These are phyloP conservation scores for Verbascum thapsus DNA, from an alignment of 257 asterid genomes.

Conservation along the genomic window DNA sequence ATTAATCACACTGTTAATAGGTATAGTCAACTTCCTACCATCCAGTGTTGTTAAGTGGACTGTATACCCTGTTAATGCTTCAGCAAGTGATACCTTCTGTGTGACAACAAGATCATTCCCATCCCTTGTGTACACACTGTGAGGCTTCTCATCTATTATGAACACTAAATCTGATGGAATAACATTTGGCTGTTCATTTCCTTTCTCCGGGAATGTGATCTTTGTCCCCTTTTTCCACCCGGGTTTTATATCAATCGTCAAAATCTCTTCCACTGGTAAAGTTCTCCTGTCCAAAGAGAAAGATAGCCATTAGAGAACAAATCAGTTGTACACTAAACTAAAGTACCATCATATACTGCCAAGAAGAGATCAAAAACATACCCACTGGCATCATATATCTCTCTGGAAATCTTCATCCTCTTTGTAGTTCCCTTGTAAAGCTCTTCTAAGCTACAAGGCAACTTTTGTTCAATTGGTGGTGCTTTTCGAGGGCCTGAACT, in stretches of 20 bases:
- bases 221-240: constrained; percentile 97
- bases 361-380: constrained; percentile 36
- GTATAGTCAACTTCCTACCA: constrained; percentile 68
- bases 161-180: constrained; percentile 76
- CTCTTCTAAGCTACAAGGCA: constrained; percentile 81
- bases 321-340: no score
- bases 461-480: constrained; percentile 62
- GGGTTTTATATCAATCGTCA: constrained; percentile 74
- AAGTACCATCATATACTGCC: no score
- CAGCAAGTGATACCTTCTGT: constrained; percentile 60
- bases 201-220: constrained; percentile 94
- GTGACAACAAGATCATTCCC: constrained; percentile 72
- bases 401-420: constrained; percentile 90
- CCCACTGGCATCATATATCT: constrained; percentile 89
- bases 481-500: constrained; percentile 67
- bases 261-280: constrained; percentile 66
- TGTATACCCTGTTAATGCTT: constrained; percentile 72
- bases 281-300: constrained; percentile 57
- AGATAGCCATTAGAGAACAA: background rate
- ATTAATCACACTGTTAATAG: constrained; percentile 55
- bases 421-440: constrained; percentile 85
- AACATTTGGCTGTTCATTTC: constrained; percentile 76
- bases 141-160: constrained; percentile 86
- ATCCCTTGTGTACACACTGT: constrained; percentile 63
- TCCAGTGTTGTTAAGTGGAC: constrained; percentile 68